These are phyloP conservation scores for Bertia moriformis DNA, from an alignment of 2,329 filamentous ascomycete species.

Conservation along the genomic window DNA sequence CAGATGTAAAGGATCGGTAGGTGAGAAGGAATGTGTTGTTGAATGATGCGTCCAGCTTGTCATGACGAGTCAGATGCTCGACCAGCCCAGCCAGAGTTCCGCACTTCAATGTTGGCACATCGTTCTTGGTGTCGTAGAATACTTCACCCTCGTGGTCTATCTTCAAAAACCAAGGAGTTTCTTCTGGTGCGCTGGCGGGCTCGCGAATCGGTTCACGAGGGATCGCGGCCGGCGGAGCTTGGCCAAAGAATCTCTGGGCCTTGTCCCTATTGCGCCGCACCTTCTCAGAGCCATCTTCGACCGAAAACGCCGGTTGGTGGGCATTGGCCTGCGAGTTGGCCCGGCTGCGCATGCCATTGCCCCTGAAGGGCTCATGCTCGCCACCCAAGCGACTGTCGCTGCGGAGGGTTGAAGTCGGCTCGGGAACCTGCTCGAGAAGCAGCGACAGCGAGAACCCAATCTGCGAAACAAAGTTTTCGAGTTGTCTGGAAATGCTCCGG, in stretches of 20 bases:
- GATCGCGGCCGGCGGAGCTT: slow-evolving; percentile 38
- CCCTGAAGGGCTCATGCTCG: slow-evolving; percentile 26
- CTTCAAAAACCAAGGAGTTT: slow-evolving; percentile 69
- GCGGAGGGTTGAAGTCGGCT: slow-evolving; percentile 29
- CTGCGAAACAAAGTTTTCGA: slow-evolving; percentile 77
- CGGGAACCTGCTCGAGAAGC: slow-evolving; percentile 63
- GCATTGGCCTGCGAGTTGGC: slow-evolving; percentile 20
- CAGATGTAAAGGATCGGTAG: slow-evolving; percentile 86
- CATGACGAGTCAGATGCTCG: slow-evolving; percentile 87
- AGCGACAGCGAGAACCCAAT: slow-evolving; percentile 78
- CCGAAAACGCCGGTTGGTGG: slow-evolving; percentile 45
- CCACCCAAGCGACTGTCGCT: slow-evolving; percentile 23
- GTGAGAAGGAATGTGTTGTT: slow-evolving; percentile 98
- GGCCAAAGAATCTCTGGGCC: slow-evolving; percentile 51
- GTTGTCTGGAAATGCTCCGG: slow-evolving; percentile 58
- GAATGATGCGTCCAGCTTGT: slow-evolving; percentile 86
- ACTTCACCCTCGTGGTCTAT: slow-evolving; percentile 83
- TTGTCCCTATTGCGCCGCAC: slow-evolving; percentile 48
- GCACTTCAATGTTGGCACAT: slow-evolving; percentile 66
- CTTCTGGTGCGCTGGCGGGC: slow-evolving; percentile 37
- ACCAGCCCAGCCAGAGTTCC: slow-evolving; percentile 80
- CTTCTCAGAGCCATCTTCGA: slow-evolving; percentile 35
- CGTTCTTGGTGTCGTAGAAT: slow-evolving; percentile 72
- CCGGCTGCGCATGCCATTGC: slow-evolving; percentile 27
- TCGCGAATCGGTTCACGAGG: slow-evolving; percentile 18